Conservation (phyloP, 805 yeast genomes). For the Candida golubevii region DNA sequence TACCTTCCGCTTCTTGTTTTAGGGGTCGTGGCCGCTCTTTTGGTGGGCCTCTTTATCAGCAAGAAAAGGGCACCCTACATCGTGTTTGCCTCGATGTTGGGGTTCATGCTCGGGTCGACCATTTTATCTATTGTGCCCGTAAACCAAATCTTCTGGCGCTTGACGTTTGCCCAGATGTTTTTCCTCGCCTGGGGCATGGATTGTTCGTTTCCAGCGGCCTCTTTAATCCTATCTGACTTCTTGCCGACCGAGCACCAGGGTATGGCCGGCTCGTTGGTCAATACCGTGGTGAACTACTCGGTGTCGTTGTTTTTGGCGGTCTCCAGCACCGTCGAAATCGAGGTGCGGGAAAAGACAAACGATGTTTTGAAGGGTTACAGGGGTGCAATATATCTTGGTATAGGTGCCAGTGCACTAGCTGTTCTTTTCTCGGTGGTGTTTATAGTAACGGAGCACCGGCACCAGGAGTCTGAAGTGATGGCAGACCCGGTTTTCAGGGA, state of each 20-base stretch:
- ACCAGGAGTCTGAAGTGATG: not conserved
- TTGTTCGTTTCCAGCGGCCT: conserved; percentile 70
- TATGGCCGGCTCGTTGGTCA: conserved; percentile 69
- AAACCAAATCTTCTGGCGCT: conserved; percentile 55
- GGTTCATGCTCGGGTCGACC: conserved; percentile 51
- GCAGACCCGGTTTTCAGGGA: not conserved
- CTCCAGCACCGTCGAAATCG: conserved; percentile 58
- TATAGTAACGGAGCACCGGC: conserved; percentile 9
- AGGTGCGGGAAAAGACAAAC: conserved; percentile 6
- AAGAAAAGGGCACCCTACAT: conserved; percentile 47
- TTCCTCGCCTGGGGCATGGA: conserved; percentile 74
- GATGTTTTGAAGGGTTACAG: conserved; percentile 44
- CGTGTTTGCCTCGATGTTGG: conserved; percentile 46
- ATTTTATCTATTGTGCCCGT: conserved; percentile 56
- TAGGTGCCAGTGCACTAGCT: conserved; percentile 56
- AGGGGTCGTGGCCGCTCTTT: conserved; percentile 54
- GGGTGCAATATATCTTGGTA: conserved; percentile 55
- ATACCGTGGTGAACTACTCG: conserved; percentile 69
- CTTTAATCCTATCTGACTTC: conserved; percentile 54
- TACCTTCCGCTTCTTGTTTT: conserved; percentile 46
- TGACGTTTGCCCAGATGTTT: conserved; percentile 52
- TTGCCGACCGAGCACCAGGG: conserved; percentile 68
- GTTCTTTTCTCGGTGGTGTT: conserved; percentile 25
- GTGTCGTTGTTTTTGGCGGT: conserved; percentile 66
- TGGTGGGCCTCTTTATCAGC: conserved; percentile 46